These are phyloP conservation scores for Paramecium biaurelia DNA, from an alignment of 73 alveolate genomes.

Conservation along the genomic window DNA sequence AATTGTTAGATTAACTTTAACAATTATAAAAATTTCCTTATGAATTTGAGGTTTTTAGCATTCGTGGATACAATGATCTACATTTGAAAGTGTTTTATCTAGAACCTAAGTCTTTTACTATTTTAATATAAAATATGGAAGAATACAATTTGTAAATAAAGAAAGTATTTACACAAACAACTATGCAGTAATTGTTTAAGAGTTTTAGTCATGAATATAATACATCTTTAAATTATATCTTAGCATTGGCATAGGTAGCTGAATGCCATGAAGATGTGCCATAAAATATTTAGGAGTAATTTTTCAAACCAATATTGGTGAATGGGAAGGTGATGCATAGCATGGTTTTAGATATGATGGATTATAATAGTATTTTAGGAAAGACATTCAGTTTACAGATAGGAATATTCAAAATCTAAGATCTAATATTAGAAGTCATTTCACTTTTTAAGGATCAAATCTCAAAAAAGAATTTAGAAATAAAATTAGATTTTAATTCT, in stretches of 20 bases:
- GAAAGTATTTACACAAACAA: background rate
- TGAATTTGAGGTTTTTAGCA: conserved; percentile 17
- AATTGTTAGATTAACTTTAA: background rate
- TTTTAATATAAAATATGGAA: background rate
- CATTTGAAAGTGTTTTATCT: background rate
- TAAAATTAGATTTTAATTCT: background rate
- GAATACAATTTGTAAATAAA: background rate
- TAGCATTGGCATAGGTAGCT: conserved; percentile 34
- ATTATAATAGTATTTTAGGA: conserved; percentile 5
- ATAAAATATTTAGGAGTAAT: background rate
- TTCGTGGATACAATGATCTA: background rate
- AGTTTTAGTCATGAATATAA: conserved; percentile 44
- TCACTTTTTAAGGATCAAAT: background rate
- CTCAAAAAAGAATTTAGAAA: background rate
- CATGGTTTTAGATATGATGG: conserved; percentile 35
- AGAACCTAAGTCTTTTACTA: background rate
- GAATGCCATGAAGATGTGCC: background rate
- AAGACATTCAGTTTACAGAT: conserved; percentile 6
- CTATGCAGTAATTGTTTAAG: background rate
- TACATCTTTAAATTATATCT: conserved; percentile 46
- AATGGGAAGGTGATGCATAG: conserved; percentile 38
- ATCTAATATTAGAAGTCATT: background rate
- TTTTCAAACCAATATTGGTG: background rate
- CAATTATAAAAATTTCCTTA: background rate
- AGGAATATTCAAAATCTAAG: background rate